phyloP scores from a whole-genome alignment of 2,329 filamentous ascomycete species.

The Lojkania enalia region DNA sequence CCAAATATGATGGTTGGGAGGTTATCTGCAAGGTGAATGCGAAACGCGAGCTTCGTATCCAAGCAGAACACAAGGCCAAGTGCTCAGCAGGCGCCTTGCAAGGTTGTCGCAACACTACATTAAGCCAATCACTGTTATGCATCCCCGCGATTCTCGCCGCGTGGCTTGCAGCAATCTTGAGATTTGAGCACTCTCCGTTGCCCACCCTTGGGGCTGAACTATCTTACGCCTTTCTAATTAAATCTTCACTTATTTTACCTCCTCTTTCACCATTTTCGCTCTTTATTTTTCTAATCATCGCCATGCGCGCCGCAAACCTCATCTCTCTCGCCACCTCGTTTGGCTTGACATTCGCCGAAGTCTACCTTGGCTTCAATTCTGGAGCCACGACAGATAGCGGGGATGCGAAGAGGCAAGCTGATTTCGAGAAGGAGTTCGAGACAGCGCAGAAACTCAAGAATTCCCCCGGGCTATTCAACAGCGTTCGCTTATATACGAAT shows the following conservation, averaged over 20 bases:
- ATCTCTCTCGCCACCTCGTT: conserved; percentile 28
- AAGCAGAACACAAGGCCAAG: conserved; percentile 2
- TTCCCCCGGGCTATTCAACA: conserved; percentile 66
- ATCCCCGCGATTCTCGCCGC: background rate
- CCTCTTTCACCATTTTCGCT: conserved; percentile 1
- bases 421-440: conserved; percentile 72
- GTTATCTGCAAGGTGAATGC: background rate
- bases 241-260: background rate
- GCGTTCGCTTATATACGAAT: conserved; percentile 73
- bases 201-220: too few relatives aligned
- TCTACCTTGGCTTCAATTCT: conserved; percentile 39
- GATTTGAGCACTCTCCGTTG: background rate
- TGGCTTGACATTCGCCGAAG: conserved; percentile 23
- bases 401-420: conserved; percentile 59
- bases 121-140: conserved; percentile 1
- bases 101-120: conserved; percentile 1
- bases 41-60: conserved; percentile 2
- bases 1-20: background rate
- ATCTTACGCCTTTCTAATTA: background rate
- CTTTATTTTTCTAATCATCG: conserved; percentile 1
- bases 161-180: background rate
- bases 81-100: background rate
- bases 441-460: conserved; percentile 64
- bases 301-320: conserved; percentile 27
- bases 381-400: conserved; percentile 34